phyloP scores from a whole-genome alignment of 495 filamentous ascomycete genomes.

The Talaromyces ruber region DNA sequence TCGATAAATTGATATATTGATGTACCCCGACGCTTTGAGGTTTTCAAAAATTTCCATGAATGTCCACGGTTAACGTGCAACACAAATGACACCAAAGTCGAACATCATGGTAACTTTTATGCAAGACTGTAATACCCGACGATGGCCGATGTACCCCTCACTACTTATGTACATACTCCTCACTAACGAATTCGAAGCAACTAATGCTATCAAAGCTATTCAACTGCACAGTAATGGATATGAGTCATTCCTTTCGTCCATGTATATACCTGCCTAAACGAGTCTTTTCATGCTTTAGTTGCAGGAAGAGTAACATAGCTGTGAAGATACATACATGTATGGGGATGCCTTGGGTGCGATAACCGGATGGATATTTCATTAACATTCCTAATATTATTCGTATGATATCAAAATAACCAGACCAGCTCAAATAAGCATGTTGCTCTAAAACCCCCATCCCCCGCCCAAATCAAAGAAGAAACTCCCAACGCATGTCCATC shows the following conservation, averaged over 20 bases:
- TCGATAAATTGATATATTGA: neutral
- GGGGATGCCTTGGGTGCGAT: neutral
- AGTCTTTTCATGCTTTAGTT: neutral
- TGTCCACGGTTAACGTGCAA: neutral
- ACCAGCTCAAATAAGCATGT: neutral
- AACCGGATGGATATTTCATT: neutral
- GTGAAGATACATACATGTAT: neutral
- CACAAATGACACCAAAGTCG: neutral
- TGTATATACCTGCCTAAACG: neutral
- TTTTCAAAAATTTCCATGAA: neutral
- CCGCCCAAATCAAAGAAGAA: neutral
- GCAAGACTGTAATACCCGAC: neutral
- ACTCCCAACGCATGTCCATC: neutral
- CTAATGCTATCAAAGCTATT: neutral
- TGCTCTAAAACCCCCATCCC: neutral
- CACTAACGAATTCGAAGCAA: neutral
- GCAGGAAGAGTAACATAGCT: neutral
- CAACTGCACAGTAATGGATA: neutral
- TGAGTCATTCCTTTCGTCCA: neutral
- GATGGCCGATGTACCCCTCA: neutral
- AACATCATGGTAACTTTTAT: neutral
- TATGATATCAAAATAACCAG: neutral
- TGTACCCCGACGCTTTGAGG: too few relatives aligned
- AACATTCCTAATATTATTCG: neutral
- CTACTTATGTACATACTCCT: neutral